Base-by-base conservation (phyloP, 176 grass and related monocot species). In the Thalia dealbata region DNA sequence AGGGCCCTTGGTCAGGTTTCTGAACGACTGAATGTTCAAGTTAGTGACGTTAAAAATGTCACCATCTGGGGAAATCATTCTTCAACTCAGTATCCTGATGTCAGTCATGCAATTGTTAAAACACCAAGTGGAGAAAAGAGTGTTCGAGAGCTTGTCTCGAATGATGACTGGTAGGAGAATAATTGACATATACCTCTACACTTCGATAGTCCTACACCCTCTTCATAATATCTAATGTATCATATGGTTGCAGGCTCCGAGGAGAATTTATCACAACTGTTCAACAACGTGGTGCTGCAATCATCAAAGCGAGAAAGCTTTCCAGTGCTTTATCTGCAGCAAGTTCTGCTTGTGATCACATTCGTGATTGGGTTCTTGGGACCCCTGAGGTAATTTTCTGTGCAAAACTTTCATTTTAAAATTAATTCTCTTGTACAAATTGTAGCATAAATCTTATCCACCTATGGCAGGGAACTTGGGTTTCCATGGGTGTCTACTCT, bases 51-150 rank as follows among this genome's bases (percentile, higher is more conserved):
- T 52, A 99, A 95, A 69, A 99, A 99, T 78, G 95, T 56, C 66
- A 87, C 91, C 66, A 99, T 99, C 76, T 95, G 95, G 95, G 95
- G 95, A 50, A 99, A 99, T 74, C 95, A 99, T 77, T 99, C 95
- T 15, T 99, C 95, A 14, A 76, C 64, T 63, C 95, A 99, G 81
- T 99, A 99, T 52, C 95, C 90, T 82, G 95, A 99, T 86, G 95
- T 91, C 24, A 95, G 75, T 79, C 95, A 99, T 13, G 95, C 90
- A 44, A 95, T 81, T 12, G 79, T 99, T 72, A 92, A 86, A 67
- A 88, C 87, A 70, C 18, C 87, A 63, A 75, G 50, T 74, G 95
- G 95, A 70, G 90, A 89, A 69, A 95, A 95, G 63, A 77, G 83
- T 73, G 90, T 88, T 69, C 83, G 87, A 4, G 83, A 83, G 71